Base-by-base conservation (phyloP, 768 basidiomycete species). In the Lentinula lateritia region DNA sequence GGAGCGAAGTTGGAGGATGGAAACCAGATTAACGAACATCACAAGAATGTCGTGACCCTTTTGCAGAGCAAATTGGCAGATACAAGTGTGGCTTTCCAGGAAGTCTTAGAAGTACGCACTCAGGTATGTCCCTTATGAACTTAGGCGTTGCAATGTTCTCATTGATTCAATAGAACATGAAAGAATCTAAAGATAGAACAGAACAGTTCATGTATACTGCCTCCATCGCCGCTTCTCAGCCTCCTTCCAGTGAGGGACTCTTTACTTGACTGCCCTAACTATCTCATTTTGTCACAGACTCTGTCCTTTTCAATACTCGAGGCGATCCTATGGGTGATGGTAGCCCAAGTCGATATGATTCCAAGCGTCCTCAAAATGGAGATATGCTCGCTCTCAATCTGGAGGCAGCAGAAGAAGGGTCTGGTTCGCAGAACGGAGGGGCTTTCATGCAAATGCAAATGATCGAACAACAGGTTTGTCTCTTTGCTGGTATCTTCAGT, bases 131-230 rank as follows among this genome's bases (percentile, higher is more conserved):
- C 1, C 18, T 35, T 20, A 13, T 45, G 20, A 35, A n/a, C 60
- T 15, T 7, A n/a, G 36, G 9, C 23, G 15, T 18, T 43, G 20
- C 55, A 38, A 32, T 1, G 35, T 20, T 41, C 50, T 57, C 12
- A 62, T 64, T 36, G 64, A 45, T 39, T 53, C 16, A 10, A 35
- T 69, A 99, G 95, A 99, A 99, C 70, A 99, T 99, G 97, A 99
- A 99, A 74, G 97, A 98, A 68, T 93, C 93, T 5, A 95, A 93
- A 72, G 93, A 93, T 66, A 81, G 97, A 48, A 97, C 96, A 48
- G 95, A 98, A 68, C 96, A 98, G 67, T 99, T 99, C 75, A 96
- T 95, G 89, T 93, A 92, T 69, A 89, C 94, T n/a, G 83, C 94
- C 1, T 79, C 92, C 3, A 78, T 87, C 6, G 88, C 92, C 16